These are phyloP conservation scores for Termitomyces sp. DNA, from an alignment of 768 basidiomycete species.

Conservation along the genomic window DNA sequence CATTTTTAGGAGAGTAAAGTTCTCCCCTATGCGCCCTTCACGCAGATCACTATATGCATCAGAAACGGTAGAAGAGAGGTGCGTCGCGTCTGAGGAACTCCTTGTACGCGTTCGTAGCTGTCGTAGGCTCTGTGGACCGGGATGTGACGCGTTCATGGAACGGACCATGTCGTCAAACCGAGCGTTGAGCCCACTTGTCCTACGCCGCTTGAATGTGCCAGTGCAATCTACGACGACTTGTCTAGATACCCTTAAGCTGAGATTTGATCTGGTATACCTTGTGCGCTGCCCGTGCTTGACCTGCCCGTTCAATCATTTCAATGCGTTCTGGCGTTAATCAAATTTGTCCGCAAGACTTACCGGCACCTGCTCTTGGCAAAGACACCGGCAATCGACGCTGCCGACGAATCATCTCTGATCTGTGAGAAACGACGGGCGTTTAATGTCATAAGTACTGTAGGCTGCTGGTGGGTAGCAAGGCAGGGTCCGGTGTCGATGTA, in stretches of 20 bases:
- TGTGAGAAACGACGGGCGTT: constrained; percentile 14
- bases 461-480: neutral
- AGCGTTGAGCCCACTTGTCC: constrained; percentile 45
- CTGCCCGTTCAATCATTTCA: constrained; percentile 4
- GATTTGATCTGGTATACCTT: neutral
- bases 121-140: constrained; percentile 17
- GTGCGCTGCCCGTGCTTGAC: constrained; percentile 8
- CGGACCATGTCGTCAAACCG: constrained; percentile 67
- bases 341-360: constrained; percentile 1
- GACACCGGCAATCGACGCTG: constrained; percentile 11
- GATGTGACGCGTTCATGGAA: constrained; percentile 41
- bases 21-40: constrained; percentile 29
- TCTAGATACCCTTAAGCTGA: neutral
- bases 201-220: constrained; percentile 40
- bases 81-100: constrained; percentile 34
- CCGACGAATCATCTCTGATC: constrained; percentile 10
- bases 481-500: neutral
- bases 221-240: neutral
- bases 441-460: neutral
- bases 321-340: neutral
- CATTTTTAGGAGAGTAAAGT: constrained; percentile 42
- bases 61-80: neutral
- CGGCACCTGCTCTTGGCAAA: constrained; percentile 15
- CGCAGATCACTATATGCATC: constrained; percentile 15
- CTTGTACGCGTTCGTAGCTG: constrained; percentile 32